Evolutionary conservation across 257 asterid genomes (phyloP).

Genomic region (Lycium barbarum): DNA sequence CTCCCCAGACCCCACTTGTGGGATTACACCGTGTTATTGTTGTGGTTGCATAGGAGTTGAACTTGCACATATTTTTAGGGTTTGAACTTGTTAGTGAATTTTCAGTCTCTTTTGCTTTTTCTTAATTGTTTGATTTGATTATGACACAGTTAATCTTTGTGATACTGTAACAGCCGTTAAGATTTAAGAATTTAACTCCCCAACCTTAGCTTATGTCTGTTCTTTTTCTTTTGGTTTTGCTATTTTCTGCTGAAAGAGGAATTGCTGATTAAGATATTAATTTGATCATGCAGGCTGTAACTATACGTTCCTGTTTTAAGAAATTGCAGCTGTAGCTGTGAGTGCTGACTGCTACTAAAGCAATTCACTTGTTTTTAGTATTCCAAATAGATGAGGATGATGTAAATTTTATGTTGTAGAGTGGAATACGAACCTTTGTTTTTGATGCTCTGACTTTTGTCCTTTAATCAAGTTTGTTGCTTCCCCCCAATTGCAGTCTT

Average conservation of each 20-base stretch:
- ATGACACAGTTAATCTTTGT: background rate
- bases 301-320: constrained; percentile 14
- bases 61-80: background rate
- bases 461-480: constrained; percentile 23
- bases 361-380: constrained; percentile 12
- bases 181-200: constrained; percentile 1
- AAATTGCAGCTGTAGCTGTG: constrained; percentile 21
- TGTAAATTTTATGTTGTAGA: constrained; percentile 15
- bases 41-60: background rate
- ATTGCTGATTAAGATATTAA: constrained; percentile 20
- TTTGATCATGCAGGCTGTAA: constrained; percentile 26
- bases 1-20: no score
- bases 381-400: constrained; percentile 9
- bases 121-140: background rate
- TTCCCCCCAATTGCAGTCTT: background rate
- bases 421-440: background rate
- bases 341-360: constrained; percentile 27
- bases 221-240: background rate
- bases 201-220: background rate
- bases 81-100: background rate
- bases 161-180: background rate
- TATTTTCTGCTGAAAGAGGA: constrained; percentile 4
- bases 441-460: constrained; percentile 20
- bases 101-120: background rate
- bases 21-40: no score